Percentiles rank a stretch among this genome's conserved stretches.
phyloP scores from a whole-genome alignment of 768 basidiomycete species.

The Mycena belliarum region DNA sequence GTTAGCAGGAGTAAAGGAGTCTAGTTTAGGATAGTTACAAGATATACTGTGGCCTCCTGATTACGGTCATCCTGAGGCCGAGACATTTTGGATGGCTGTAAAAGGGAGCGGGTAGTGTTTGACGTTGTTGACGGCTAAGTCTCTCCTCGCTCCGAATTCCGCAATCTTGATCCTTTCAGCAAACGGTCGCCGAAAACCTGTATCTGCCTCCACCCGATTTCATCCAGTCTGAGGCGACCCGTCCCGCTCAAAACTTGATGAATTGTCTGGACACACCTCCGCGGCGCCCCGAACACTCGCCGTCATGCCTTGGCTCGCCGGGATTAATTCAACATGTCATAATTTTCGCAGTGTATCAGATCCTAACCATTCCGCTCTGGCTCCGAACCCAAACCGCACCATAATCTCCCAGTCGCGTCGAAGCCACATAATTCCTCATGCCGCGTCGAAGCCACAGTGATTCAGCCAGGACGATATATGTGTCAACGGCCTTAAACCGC shows the following conservation, averaged over 20 bases:
- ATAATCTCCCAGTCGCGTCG: constrained; percentile 9
- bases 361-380: constrained; percentile 12
- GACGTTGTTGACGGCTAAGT: constrained; percentile 2
- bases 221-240: too few relatives aligned
- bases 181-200: too few relatives aligned
- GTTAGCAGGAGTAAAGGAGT: neutral
- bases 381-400: neutral
- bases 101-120: neutral
- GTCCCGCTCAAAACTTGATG: too few relatives aligned
- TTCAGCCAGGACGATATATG: constrained; percentile 1
- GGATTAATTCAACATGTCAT: constrained; percentile 10
- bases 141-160: too few relatives aligned
- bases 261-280: too few relatives aligned
- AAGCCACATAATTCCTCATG: constrained; percentile 12
- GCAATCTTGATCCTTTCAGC: too few relatives aligned
- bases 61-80: constrained; percentile 87
- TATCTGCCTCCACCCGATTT: neutral
- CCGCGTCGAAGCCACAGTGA: constrained; percentile 8
- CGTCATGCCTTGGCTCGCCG: neutral
- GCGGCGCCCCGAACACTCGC: too few relatives aligned
- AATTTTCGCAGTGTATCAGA: constrained; percentile 16
- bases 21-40: constrained; percentile 45
- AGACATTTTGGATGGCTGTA: constrained; percentile 42
- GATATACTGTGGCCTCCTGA: constrained; percentile 88
- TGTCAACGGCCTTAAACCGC: constrained; percentile 18